phyloP scores from a whole-genome alignment of 129 eudicot genomes.

The Deinandra increscens region DNA sequence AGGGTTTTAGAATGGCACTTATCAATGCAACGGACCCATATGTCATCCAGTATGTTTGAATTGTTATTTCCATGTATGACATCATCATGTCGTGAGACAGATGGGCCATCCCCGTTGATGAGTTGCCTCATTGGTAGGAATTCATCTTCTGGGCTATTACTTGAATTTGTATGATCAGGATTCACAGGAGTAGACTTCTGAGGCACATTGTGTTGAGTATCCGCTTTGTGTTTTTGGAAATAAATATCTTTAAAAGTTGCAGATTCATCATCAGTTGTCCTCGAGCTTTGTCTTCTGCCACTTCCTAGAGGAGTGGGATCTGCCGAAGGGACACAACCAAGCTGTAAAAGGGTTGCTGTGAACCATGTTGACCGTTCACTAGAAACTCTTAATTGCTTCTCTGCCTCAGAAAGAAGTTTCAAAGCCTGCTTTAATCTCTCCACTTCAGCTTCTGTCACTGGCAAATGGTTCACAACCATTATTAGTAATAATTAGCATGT shows the following conservation, averaged over 20 bases:
- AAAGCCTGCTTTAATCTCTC: conserved; percentile 79
- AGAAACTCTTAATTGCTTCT: conserved; percentile 84
- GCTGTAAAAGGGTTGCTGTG: conserved; percentile 89
- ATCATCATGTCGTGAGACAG: conserved; percentile 47
- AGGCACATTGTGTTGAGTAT: conserved; percentile 36
- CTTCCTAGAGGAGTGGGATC: conserved; percentile 75
- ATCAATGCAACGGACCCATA: conserved; percentile 83
- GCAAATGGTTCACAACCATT: conserved; percentile 8
- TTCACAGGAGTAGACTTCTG: conserved; percentile 51
- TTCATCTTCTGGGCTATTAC: conserved; percentile 39
- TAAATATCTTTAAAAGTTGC: conserved; percentile 52
- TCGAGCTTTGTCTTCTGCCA: conserved; percentile 72
- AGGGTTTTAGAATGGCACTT: conserved; percentile 86
- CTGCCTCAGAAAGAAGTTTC: conserved; percentile 90
- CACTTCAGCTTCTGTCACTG: conserved; percentile 76
- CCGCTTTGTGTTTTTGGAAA: conserved; percentile 44
- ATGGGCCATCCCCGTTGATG: conserved; percentile 28
- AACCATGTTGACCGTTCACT: conserved; percentile 96
- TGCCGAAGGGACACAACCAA: conserved; percentile 69
- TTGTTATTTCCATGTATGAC: conserved; percentile 28
- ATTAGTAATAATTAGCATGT: conserved; percentile 2
- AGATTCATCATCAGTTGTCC: conserved; percentile 70
- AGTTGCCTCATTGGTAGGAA: conserved; percentile 40
- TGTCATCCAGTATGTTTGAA: conserved; percentile 53
- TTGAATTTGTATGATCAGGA: conserved; percentile 33